Evolutionary conservation across 306 rosid genomes (phyloP), one percentile per base, ranked within the genome.

Genomic region (Purshia tridentata): DNA sequence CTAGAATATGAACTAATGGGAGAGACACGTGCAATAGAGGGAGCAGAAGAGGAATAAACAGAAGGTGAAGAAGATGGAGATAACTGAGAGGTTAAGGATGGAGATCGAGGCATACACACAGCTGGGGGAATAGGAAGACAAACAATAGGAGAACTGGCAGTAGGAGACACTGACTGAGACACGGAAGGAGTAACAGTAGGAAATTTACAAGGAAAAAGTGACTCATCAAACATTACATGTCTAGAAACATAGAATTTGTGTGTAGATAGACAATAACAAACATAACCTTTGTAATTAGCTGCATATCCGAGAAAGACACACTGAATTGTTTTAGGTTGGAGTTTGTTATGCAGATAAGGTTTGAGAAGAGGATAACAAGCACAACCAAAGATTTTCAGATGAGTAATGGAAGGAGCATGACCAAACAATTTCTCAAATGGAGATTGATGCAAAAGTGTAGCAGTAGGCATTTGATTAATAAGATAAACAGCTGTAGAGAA

Each of bases 341-440:
- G 9, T 13, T 58, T 58, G 2, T 58, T n/a, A 4, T 0, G 0
- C 4, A 0, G 4, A 1, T 58, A 58, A 4, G 40, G 40, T 5
- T n/a, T 58, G 3, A 58, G 1, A 4, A 22, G 13, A 1, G 62
- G 64, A 5, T 58, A 58, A 2, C 42, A 58, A 9, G 42, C 1
- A 4, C n/a, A 12, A 12, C 42, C 64, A 58, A 58, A 58, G 0
- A 58, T 9, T 4, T 12, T 58, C 0, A 56, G 4, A 9, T 6
- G 22, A 9, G 0, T 0, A 20, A 20, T 3, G n/a, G n/a, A n/a
- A 12, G 42, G 8, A 0, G 13, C 0, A 4, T 0, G 0, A 4
- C 42, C n/a, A 23, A 29, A 58, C 7, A 11, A 1, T 1, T 2
- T 10, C 1, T 20, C 3, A 10, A 9, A 57, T 0, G 41, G 63